Base-by-base conservation (phyloP, 305 asterid genomes). In the Nicotiana rustica region DNA sequence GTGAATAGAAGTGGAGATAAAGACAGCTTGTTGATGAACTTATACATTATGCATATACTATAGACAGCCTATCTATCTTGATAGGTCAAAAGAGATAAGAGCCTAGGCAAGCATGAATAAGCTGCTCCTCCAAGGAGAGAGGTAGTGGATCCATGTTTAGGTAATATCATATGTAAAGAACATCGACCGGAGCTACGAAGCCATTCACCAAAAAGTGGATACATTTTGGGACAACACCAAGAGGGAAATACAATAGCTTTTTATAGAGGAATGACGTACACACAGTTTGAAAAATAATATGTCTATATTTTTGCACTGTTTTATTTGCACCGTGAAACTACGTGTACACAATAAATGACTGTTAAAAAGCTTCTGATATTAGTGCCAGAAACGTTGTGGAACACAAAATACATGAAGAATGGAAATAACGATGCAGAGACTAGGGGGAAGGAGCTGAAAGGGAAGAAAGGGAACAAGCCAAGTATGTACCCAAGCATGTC, bases 371-470 rank as follows among this genome's bases (percentile, higher is more conserved):
- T 47, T 47, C 41, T 21, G 21, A 1, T 13, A 1, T 21, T 71
- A 71, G 78, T 44, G 38, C 60, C 78, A 71, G 60, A 49, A 47
- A 73, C 13, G 10, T 73, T 4, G 41, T 25, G 21, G 79, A 73
- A 25, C 79, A 73, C 41, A 49, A 47, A 49, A 64, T 64, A 64
- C 38, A 29, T 25, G 69, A 64, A 64, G 38, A 64, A 64, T 25
- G 38, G 36, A 5, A 64, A 75, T 15, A 75, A 75, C 29, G 65
- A 75, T 52, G 25, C 25, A 49, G 29, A 17, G 13, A 55, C 59
- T 12, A 55, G n/a, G n/a, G n/a, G 59, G n/a, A 55, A 14, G 59
- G n/a, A 55, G 59, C 59, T 55, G 59, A 55, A 55, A 13, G 59
- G 59, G 15, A 52, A 52, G 59, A 52, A 12, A 52, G 59, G 6